Conservation (phyloP, 345 rosid genomes). For the Salix dunnii region DNA sequence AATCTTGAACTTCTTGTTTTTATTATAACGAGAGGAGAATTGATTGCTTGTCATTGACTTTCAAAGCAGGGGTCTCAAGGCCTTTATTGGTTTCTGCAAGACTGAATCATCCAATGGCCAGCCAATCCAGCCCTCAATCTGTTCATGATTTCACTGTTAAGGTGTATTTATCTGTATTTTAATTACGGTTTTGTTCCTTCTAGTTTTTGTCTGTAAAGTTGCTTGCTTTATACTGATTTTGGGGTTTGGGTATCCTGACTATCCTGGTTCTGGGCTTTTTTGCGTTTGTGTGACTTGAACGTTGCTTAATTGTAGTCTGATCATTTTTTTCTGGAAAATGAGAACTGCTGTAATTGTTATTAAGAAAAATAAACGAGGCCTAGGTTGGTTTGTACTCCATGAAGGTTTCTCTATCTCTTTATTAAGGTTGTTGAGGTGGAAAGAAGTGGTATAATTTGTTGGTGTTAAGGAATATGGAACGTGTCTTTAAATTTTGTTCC, state of each 20-base stretch:
- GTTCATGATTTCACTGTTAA: constrained; percentile 80
- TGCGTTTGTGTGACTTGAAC: background rate
- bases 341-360: background rate
- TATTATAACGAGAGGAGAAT: too few relatives aligned
- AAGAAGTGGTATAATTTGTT: background rate
- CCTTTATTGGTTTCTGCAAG: constrained; percentile 24
- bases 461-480: background rate
- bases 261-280: background rate
- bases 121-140: constrained; percentile 49
- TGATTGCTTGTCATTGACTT: background rate
- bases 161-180: constrained; percentile 30
- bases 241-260: background rate
- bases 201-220: background rate
- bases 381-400: background rate
- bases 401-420: background rate
- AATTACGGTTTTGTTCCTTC: background rate
- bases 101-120: constrained; percentile 58
- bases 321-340: background rate
- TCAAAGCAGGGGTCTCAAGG: constrained; percentile 21
- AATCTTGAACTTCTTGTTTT: too few relatives aligned
- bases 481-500: background rate
- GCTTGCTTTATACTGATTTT: background rate
- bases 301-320: background rate
- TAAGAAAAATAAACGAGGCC: background rate
- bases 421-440: background rate